Evolutionary conservation across 202 grass and related monocot species (phyloP).

Genomic region (Hordeum pubiflorum): DNA sequence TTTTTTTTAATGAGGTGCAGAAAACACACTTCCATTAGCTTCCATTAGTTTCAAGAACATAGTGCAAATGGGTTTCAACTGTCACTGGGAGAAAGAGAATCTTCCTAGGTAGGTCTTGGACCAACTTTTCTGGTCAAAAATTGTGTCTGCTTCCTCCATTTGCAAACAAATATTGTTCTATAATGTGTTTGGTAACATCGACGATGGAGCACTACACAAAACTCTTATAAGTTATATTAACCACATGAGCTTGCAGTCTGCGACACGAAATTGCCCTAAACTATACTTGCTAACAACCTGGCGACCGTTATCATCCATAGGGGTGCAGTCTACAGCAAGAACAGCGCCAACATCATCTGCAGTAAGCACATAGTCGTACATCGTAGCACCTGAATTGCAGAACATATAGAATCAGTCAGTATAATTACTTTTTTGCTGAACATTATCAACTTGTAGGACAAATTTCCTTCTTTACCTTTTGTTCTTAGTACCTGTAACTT

Average conservation of each 20-base stretch:
- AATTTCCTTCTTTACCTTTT: too few species aligned
- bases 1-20: not conserved
- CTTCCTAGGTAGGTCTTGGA: too few species aligned
- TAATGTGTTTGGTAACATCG: not conserved
- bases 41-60: not conserved
- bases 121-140: not conserved
- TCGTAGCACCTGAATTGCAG: conserved; percentile 56
- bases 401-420: conserved; percentile 4
- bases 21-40: not conserved
- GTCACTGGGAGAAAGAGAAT: not conserved
- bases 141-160: not conserved
- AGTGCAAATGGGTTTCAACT: not conserved
- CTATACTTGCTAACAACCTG: conserved; percentile 40
- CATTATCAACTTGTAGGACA: not conserved
- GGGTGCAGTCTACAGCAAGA: conserved; percentile 76
- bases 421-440: not conserved
- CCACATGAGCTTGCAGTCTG: not conserved
- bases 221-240: not conserved
- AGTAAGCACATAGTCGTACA: conserved; percentile 67
- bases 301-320: conserved; percentile 74
- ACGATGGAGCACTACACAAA: not conserved
- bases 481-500: too few species aligned
- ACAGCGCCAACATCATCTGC: conserved; percentile 74
- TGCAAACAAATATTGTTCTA: not conserved
- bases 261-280: not conserved